Conservation (phyloP, 768 basidiomycete species). For the Boletus edulis region DNA sequence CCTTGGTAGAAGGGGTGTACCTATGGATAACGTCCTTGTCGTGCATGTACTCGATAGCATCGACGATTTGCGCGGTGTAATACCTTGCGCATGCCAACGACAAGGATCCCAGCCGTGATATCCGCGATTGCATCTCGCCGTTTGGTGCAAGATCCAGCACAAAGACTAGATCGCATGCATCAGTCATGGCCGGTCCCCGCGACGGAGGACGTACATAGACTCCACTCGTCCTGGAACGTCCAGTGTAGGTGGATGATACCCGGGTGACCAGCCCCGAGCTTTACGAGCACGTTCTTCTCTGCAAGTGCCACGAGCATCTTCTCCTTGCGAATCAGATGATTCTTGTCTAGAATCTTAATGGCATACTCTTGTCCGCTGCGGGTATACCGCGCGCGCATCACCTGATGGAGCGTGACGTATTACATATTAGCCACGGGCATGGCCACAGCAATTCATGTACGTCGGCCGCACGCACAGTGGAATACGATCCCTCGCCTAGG, state of each 20-base stretch:
- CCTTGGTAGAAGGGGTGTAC: slow-evolving; percentile 27
- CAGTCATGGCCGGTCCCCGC: neutral
- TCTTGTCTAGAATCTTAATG: slow-evolving; percentile 82
- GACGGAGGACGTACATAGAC: slow-evolving; percentile 61
- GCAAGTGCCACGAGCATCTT: slow-evolving; percentile 75
- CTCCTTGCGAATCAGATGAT: slow-evolving; percentile 73
- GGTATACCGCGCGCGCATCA: slow-evolving; percentile 51
- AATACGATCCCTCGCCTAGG: slow-evolving; percentile 83
- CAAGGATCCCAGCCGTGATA: slow-evolving; percentile 81
- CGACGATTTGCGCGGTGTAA: slow-evolving; percentile 88
- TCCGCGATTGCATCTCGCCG: slow-evolving; percentile 73
- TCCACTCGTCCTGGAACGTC: slow-evolving; percentile 83
- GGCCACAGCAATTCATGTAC: neutral
- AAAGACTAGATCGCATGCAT: slow-evolving; percentile 51
- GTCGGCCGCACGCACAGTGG: slow-evolving; percentile 53
- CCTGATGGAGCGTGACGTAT: slow-evolving; percentile 37
- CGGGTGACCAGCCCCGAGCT: slow-evolving; percentile 65
- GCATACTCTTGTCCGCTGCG: slow-evolving; percentile 66
- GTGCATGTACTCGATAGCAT: slow-evolving; percentile 90
- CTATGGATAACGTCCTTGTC: slow-evolving; percentile 87
- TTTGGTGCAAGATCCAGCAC: slow-evolving; percentile 75
- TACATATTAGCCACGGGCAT: slow-evolving; percentile 11
- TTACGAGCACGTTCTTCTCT: slow-evolving; percentile 76
- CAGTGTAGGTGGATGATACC: slow-evolving; percentile 80
- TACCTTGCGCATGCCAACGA: slow-evolving; percentile 72